Base-by-base conservation (phyloP, 192 early-diverging fungal genomes). In the Backusella tuberculispora region DNA sequence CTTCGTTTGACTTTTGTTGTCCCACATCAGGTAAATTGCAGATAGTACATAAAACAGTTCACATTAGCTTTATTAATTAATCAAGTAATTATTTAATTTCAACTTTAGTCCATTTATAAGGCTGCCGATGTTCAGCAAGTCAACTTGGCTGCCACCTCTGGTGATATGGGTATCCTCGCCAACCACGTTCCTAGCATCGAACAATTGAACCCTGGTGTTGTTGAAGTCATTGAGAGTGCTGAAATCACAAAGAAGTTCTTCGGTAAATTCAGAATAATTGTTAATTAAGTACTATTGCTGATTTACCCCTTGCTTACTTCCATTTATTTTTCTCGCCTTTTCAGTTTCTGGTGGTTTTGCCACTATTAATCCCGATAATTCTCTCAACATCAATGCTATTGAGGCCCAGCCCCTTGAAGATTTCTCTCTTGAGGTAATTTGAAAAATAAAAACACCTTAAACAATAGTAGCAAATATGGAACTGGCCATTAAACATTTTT, bases 131-230 rank as follows among this genome's bases (percentile, higher is more conserved):
- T 95, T 64, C 88, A 90, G 66, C 97, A 98, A 84, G 95, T 99
- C 74, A 98, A 99, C 87, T 83, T 99, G 76, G 88, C 94, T 38
- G 93, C 95, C 21, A 90, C 92, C 46, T 94, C 94, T 24, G 97
- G 97, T 67, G 95, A 97, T 81, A 94, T 99, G 90, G 97, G 97
- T 96, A 93, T 99, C 74, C 90, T 99, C 21, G 96, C 95, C 74
- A 93, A 95, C 87, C 97, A 99, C 90, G 95, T 99, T 45, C 94
- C 96, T n/a, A 94, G 92, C 43, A 93, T 99, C 70, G 95, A 96
- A 82, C 93, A 99, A 89, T 91, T 99, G 53, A 92, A 93, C 84
- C 94, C 96, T 48, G 93, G 95, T 60, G 85, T 95, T 44, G 75
- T 99, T 53, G 95, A 96, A 84, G 83, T 97, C 66, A 85, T 97